Evolutionary conservation across 169 alveolate genomes (phyloP), one percentile per base, ranked within the genome.

Genomic region (Prorocentrum cordatum): DNA sequence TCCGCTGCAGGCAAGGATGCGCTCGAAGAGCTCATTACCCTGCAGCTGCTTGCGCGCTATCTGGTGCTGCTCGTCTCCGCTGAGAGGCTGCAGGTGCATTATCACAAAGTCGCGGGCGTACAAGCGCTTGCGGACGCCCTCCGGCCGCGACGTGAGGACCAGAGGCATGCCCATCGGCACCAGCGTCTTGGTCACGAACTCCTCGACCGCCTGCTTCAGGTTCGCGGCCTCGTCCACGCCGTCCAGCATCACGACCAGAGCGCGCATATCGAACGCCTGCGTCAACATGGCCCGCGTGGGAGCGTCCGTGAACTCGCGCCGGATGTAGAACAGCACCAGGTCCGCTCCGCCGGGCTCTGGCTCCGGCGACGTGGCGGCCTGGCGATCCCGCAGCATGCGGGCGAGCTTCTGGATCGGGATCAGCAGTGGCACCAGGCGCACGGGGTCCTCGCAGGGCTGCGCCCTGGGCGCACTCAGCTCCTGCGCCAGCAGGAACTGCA

Each of bases 201-300:
- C 88, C 75, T 77, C 88, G 33, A 77, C 88, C 14, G 88, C 88
- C 45, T 59, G 64, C 54, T 77, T 77, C 88, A 77, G 54, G 64
- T 45, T 77, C 27, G 88, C 88, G 0, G 88, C 84, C 88, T 77
- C 88, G 14, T 77, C 88, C 16, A 77, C 59, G 2, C 88, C 88
- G 59, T 77, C 88, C 32, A 77, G 64, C 88, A 77, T 77, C 29
- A 77, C 88, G 27, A 77, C 59, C 59, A 77, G 42, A 62, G 75
- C 59, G 12, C 88, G 88, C 88, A 77, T 77, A 39, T 77, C 88
- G 29, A 77, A 77, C 35, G 88, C 88, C 38, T 77, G 88, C 75
- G 54, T 75, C 88, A 77, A 42, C 88, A 77, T 58, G 33, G 72
- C n/a, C 86, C 86, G 50, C 26, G 88, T 77, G 14, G 62, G 22